Evolutionary conservation across 2,329 filamentous ascomycete species (phyloP), one percentile per base, ranked within the genome.

Genomic region (Diaporthe australafricana): DNA sequence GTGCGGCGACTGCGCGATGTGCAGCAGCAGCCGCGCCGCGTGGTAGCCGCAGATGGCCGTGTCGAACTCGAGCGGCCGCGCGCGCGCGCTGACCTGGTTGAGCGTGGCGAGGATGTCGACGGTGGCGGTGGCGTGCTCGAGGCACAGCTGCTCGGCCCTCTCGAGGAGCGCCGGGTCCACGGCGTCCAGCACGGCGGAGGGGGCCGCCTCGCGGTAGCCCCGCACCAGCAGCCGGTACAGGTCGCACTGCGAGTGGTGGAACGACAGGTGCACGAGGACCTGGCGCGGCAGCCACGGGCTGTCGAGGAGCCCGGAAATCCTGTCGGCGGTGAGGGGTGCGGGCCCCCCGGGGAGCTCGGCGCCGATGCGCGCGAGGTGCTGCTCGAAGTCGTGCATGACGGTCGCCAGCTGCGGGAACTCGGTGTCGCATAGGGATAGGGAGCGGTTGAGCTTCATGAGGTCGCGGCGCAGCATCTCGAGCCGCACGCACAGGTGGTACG

Each of bases 191-290:
- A 81, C 76, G 0, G 76, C 76, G 0, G 73, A 69, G 0, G 82
- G 83, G 0, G 83, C 81, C 0, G 83, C 80, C 56, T 85, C 83
- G 4, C 80, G 81, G 53, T 83, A 85, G 16, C 80, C 81, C 2
- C 79, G 79, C 3, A 86, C 74, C 5, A 84, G 79, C n/a, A 84
- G 79, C 2, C 84, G 82, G 68, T 85, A 85, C 5, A 86, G 72
- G 60, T 86, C 84, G 74, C 83, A 84, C 67, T 85, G 80, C 14
- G 80, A 82, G 57, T 85, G 83, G 22, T 85, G 83, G 76, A 80
- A 85, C 1, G 80, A 82, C 22, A 79, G 74, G 71, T 80, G 79
- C 9, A 81, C 70, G 75, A 81, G 78, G n/a, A 82, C 72, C 38
- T 73, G 74, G 1, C 75, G 45, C 6, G 76, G 68, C 9, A 76